phyloP scores from a whole-genome alignment of 192 early-diverging fungal genomes.

The Rhizophagus clarus region DNA sequence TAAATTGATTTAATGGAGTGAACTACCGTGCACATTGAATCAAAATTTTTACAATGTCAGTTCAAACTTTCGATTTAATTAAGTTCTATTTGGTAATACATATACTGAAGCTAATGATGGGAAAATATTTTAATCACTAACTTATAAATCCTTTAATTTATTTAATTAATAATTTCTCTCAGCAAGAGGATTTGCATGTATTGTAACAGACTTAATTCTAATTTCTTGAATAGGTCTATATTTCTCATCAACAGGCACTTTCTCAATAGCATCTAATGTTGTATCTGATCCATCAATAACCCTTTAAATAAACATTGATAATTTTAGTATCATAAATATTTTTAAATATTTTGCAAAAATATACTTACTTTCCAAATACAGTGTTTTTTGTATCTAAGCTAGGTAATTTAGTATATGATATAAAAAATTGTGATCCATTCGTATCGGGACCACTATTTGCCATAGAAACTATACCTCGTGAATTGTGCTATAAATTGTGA shows the following conservation, averaged over 20 bases:
- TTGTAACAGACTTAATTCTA: slow-evolving; percentile 72
- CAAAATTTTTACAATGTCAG: no score
- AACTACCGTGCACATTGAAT: no score
- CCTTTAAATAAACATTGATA: slow-evolving; percentile 38
- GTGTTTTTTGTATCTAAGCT: slow-evolving; percentile 92
- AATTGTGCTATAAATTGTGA: slow-evolving; percentile 67
- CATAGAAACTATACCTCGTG: slow-evolving; percentile 89
- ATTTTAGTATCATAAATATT: neutral
- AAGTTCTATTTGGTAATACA: no score
- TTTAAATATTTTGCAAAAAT: neutral
- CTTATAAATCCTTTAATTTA: no score
- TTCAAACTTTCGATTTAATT: no score
- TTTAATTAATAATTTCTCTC: slow-evolving; percentile 47
- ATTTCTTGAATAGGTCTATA: slow-evolving; percentile 79
- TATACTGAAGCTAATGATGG: no score
- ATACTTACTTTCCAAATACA: slow-evolving; percentile 79
- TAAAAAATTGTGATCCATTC: slow-evolving; percentile 91
- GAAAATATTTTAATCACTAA: no score
- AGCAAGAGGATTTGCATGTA: slow-evolving; percentile 95
- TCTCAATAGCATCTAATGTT: slow-evolving; percentile 84
- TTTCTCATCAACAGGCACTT: slow-evolving; percentile 82
- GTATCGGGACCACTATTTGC: slow-evolving; percentile 90
- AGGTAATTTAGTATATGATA: slow-evolving; percentile 84
- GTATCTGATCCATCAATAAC: slow-evolving; percentile 87
- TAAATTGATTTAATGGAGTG: no score